phyloP scores from a whole-genome alignment of 805 yeast species.

The Wickerhamiella brachini region DNA sequence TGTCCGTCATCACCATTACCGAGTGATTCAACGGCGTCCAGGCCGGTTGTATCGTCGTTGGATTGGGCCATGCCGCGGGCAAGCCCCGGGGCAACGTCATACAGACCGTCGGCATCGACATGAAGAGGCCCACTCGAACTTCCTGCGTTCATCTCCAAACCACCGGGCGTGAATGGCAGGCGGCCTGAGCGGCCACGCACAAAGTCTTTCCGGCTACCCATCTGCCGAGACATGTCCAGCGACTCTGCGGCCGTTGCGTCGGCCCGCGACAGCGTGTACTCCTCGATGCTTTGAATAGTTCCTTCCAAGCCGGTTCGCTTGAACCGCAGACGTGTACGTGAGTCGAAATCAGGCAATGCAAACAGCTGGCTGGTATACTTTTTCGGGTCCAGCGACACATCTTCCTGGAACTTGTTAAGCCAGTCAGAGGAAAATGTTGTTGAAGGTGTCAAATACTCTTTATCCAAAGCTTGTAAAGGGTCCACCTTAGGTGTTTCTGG shows the following conservation, averaged over 20 bases:
- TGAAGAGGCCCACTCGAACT: slow-evolving; percentile 31
- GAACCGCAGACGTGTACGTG: slow-evolving; percentile 53
- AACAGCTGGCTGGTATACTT: slow-evolving; percentile 37
- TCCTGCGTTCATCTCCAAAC: slow-evolving; percentile 30
- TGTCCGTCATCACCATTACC: slow-evolving; percentile 15
- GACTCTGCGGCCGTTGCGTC: slow-evolving; percentile 53
- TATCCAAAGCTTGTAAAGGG: slow-evolving; percentile 18
- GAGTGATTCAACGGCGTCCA: slow-evolving; percentile 11
- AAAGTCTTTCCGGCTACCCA: slow-evolving; percentile 45
- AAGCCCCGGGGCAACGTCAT: slow-evolving; percentile 74
- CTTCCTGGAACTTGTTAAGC: slow-evolving; percentile 50
- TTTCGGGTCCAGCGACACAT: slow-evolving; percentile 20
- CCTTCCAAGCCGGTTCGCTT: slow-evolving; percentile 69
- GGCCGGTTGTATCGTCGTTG: slow-evolving; percentile 26
- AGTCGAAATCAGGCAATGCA: slow-evolving; percentile 43
- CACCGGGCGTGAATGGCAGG: slow-evolving; percentile 92
- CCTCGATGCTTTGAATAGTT: slow-evolving; percentile 44
- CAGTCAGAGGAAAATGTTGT: slow-evolving; percentile 53
- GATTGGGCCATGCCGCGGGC: slow-evolving; percentile 45
- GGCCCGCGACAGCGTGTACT: slow-evolving; percentile 36
- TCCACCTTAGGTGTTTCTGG: background rate
- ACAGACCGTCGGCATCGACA: slow-evolving; percentile 59
- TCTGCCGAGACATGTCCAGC: slow-evolving; percentile 55
- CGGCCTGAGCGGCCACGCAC: slow-evolving; percentile 58
- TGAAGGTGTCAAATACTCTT: slow-evolving; percentile 48